Conservation (phyloP, 768 basidiomycete genomes). For the Serendipita vermifera region DNA sequence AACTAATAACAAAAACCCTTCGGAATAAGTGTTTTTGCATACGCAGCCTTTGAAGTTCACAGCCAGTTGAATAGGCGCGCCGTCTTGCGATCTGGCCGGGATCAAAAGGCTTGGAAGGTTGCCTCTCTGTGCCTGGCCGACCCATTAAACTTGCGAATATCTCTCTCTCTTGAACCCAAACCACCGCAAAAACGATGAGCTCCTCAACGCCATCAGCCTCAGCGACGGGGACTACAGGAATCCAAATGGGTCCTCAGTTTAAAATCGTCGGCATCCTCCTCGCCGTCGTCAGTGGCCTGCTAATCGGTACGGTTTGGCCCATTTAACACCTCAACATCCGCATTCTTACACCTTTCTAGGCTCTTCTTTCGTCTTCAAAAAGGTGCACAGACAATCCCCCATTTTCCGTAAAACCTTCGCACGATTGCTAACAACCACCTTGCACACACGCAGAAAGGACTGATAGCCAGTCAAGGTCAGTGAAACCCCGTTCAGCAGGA, state of each 20-base stretch:
- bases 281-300: slow-evolving; percentile 62
- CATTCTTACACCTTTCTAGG: slow-evolving; percentile 29
- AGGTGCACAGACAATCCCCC: too few species aligned
- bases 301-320: slow-evolving; percentile 37
- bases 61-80: not conserved
- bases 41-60: not conserved
- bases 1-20: too few species aligned
- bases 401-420: too few species aligned
- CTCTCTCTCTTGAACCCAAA: slow-evolving; percentile 1
- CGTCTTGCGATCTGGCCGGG: not conserved
- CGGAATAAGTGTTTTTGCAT: too few species aligned
- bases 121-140: not conserved
- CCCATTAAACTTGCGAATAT: not conserved
- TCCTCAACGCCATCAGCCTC: not conserved
- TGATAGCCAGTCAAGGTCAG: slow-evolving; percentile 2
- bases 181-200: not conserved
- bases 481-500: too few species aligned
- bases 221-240: not conserved
- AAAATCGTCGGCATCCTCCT: slow-evolving; percentile 69
- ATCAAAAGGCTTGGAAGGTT: not conserved
- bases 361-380: slow-evolving; percentile 92
- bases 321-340: not conserved
- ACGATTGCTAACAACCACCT: not conserved
- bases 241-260: not conserved
- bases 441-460: not conserved